phyloP scores from a whole-genome alignment of 2,329 filamentous ascomycete species.

The Calonectria henricotiae region DNA sequence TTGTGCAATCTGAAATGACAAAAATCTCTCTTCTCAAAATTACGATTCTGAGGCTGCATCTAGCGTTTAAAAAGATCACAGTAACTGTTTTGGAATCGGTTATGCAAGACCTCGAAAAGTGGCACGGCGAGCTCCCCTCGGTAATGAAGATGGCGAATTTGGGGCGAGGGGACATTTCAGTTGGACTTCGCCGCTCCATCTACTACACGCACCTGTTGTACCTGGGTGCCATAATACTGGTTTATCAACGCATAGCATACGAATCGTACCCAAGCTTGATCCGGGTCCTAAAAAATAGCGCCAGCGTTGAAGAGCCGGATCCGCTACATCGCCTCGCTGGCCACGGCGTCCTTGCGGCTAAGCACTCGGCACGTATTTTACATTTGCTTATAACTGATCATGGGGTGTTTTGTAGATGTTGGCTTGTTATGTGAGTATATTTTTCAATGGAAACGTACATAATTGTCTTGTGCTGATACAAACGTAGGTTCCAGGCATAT shows the following conservation, averaged over 20 bases:
- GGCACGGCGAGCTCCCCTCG: not conserved
- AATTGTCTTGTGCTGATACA: not conserved
- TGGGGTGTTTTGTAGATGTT: slow-evolving; percentile 9
- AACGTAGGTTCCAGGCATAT: slow-evolving; percentile 17
- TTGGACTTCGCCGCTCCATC: slow-evolving; percentile 1
- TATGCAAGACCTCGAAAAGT: slow-evolving; percentile 10
- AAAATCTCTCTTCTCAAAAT: slow-evolving; percentile 8
- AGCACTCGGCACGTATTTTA: slow-evolving; percentile 5
- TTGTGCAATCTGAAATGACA: slow-evolving; percentile 14
- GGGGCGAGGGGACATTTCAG: not conserved
- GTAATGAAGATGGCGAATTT: slow-evolving; percentile 13
- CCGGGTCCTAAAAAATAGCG: not conserved
- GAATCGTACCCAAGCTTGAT: not conserved
- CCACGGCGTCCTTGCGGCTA: not conserved
- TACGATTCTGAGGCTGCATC: not conserved
- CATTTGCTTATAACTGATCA: not conserved
- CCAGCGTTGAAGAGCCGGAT: not conserved
- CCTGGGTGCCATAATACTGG: slow-evolving; percentile 4
- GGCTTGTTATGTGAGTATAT: slow-evolving; percentile 8
- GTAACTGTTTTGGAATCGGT: not conserved
- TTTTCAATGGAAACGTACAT: not conserved
- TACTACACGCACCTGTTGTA: slow-evolving; percentile 8
- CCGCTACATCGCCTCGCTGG: not conserved
- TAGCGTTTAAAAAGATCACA: not conserved
- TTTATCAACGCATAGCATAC: slow-evolving; percentile 13